Conservation (phyloP, 805 yeast species). For the Saturnispora hagleri region DNA sequence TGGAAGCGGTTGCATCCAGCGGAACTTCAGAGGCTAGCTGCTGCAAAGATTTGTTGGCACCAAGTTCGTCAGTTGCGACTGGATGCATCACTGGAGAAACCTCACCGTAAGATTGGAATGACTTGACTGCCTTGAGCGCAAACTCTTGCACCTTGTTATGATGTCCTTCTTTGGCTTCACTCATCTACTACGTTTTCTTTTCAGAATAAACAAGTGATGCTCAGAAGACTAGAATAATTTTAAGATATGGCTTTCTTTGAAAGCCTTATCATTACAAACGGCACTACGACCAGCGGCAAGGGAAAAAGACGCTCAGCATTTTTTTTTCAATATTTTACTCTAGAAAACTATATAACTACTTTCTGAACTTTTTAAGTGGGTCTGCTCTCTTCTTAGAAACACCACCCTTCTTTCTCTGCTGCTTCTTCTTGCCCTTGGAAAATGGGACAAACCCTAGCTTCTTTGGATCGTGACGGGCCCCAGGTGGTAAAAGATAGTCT, state of each 20-base stretch:
- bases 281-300: background rate
- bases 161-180: background rate
- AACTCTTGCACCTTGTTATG: background rate
- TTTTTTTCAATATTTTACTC: background rate
- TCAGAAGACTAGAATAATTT: background rate
- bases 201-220: background rate
- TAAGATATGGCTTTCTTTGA: background rate
- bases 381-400: conserved; percentile 36
- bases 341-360: conserved; percentile 9
- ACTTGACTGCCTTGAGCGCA: conserved; percentile 5
- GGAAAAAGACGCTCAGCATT: background rate
- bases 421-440: conserved; percentile 29
- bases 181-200: background rate
- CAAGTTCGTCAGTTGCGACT: conserved; percentile 6
- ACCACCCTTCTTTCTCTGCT: conserved; percentile 22
- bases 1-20: background rate
- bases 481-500: conserved; percentile 77
- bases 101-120: conserved; percentile 6
- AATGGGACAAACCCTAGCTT: conserved; percentile 68
- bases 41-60: conserved; percentile 7
- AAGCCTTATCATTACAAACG: background rate
- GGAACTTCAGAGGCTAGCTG: conserved; percentile 5
- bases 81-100: conserved; percentile 5
- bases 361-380: conserved; percentile 39
- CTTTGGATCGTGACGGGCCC: conserved; percentile 49